These are phyloP conservation scores for Ophiostoma triangulosporum DNA, from an alignment of 2,329 filamentous ascomycete species.

Conservation along the genomic window DNA sequence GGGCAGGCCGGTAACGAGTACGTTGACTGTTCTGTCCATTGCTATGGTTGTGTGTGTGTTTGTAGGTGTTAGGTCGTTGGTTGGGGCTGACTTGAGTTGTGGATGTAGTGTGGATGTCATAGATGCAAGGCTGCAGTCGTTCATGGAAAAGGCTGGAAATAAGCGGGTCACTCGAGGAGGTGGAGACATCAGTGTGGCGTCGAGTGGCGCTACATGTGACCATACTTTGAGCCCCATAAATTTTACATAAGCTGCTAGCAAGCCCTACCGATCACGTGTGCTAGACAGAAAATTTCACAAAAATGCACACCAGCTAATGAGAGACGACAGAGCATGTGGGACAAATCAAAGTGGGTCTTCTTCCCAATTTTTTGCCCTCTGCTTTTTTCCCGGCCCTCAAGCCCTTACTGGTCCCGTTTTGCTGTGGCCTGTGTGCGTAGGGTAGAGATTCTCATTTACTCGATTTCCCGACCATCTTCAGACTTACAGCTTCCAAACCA, in stretches of 20 bases:
- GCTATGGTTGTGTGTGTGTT: constrained; percentile 2
- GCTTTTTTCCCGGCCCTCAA: constrained; percentile 1
- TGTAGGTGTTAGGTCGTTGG: neutral
- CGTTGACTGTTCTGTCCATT: constrained; percentile 39
- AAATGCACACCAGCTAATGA: constrained; percentile 5
- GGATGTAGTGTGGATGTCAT: neutral
- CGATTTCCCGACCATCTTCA: neutral
- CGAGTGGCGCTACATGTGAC: neutral
- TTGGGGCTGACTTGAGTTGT: neutral
- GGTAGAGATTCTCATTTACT: constrained; percentile 2
- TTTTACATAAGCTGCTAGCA: constrained; percentile 3
- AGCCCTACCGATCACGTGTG: constrained; percentile 15
- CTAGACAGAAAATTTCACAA: constrained; percentile 5
- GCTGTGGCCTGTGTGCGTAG: neutral
- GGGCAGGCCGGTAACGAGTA: constrained; percentile 73
- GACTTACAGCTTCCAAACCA: constrained; percentile 7
- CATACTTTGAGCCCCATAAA: neutral
- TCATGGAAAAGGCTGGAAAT: neutral
- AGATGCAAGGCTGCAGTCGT: neutral
- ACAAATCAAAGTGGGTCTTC: neutral
- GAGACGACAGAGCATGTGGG: neutral
- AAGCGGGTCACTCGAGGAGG: neutral
- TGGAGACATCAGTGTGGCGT: neutral
- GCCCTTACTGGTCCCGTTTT: neutral
- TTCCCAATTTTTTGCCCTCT: constrained; percentile 7